phyloP scores from a whole-genome alignment of 2,329 filamentous ascomycete genomes.

The Ampelomyces quisqualis region DNA sequence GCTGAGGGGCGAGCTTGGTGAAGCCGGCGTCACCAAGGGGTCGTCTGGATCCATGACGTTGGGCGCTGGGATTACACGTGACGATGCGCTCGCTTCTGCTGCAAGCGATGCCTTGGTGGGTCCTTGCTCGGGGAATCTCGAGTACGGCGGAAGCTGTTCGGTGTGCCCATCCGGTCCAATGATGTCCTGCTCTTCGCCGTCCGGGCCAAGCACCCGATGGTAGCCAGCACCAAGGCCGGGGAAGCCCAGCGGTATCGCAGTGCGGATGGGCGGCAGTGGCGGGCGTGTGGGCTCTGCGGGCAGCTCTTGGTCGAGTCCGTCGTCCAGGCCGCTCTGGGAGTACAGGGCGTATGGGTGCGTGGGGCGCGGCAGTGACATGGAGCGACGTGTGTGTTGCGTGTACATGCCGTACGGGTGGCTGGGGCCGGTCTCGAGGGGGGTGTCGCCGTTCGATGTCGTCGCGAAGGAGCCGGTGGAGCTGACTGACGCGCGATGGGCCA shows the following conservation, averaged over 20 bases:
- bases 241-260: slow-evolving; percentile 70
- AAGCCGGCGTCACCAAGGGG: slow-evolving; percentile 28
- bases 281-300: slow-evolving; percentile 23
- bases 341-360: slow-evolving; percentile 88
- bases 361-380: slow-evolving; percentile 65
- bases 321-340: slow-evolving; percentile 69
- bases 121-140: slow-evolving; percentile 79
- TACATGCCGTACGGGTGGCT: slow-evolving; percentile 87
- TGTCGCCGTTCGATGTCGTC: slow-evolving; percentile 52
- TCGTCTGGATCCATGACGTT: slow-evolving; percentile 26
- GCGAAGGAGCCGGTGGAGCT: slow-evolving; percentile 47
- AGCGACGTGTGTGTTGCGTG: slow-evolving; percentile 63
- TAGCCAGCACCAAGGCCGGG: slow-evolving; percentile 66
- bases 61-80: slow-evolving; percentile 26
- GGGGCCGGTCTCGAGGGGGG: slow-evolving; percentile 71
- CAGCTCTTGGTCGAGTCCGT: slow-evolving; percentile 35
- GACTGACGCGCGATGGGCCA: slow-evolving; percentile 41
- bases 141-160: slow-evolving; percentile 89
- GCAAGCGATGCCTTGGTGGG: slow-evolving; percentile 56
- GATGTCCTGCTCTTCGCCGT: slow-evolving; percentile 85
- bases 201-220: slow-evolving; percentile 70
- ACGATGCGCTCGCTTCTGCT: slow-evolving; percentile 37
- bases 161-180: slow-evolving; percentile 86
- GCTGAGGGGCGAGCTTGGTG: slow-evolving; percentile 25
- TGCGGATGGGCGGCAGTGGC: slow-evolving; percentile 44